These are phyloP conservation scores for Huntiella moniliformis DNA, from an alignment of 2,329 filamentous ascomycete species.

Conservation along the genomic window DNA sequence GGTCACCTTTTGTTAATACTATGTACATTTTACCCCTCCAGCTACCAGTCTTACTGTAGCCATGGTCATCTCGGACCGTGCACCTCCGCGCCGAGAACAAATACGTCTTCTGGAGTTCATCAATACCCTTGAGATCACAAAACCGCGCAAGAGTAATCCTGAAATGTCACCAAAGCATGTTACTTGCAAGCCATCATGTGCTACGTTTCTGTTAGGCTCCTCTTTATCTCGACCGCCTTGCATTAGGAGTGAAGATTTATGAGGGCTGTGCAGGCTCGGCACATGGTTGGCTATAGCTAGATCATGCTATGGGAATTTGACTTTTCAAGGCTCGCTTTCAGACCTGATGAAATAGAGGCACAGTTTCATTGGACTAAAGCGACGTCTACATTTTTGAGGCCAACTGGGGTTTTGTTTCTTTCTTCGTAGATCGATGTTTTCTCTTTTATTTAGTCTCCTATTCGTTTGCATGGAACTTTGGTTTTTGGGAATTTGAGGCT, in stretches of 20 bases:
- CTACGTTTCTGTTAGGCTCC: no score
- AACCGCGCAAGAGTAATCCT: constrained; percentile 38
- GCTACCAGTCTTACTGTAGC: constrained; percentile 3
- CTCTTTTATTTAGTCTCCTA: neutral
- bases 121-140: constrained; percentile 40
- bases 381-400: constrained; percentile 37
- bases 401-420: neutral
- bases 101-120: constrained; percentile 37
- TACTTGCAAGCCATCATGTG: no score
- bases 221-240: no score
- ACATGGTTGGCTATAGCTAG: no score
- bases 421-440: neutral
- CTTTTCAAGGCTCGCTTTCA: constrained; percentile 26
- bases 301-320: neutral
- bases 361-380: constrained; percentile 45
- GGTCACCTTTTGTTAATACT: constrained; percentile 8
- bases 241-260: no score
- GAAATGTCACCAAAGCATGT: neutral
- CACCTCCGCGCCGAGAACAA: constrained; percentile 26
- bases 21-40: constrained; percentile 3
- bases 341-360: constrained; percentile 36
- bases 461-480: neutral
- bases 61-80: constrained; percentile 12
- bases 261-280: no score
- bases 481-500: neutral